These are phyloP conservation scores for Aspergillus campestris DNA, from an alignment of 495 filamentous ascomycete species.

Conservation along the genomic window DNA sequence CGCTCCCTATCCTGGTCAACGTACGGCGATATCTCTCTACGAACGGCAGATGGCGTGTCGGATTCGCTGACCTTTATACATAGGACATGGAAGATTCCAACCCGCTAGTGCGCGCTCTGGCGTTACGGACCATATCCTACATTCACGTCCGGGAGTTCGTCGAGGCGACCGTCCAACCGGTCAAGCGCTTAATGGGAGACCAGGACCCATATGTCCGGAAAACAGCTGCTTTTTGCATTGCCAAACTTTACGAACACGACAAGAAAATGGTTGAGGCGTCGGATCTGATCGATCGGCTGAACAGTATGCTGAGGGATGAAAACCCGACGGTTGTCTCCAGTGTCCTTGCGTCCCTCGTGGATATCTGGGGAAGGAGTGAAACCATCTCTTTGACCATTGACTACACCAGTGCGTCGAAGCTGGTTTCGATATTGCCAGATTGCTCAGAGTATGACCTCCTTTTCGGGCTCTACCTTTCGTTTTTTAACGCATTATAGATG, in stretches of 20 bases:
- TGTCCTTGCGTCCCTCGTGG: slow-evolving; percentile 84
- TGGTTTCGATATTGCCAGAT: slow-evolving; percentile 91
- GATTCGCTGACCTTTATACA: neutral
- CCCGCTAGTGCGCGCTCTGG: slow-evolving; percentile 86
- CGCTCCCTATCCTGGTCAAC: slow-evolving; percentile 75
- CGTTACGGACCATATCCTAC: slow-evolving; percentile 92
- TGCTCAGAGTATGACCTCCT: slow-evolving; percentile 76
- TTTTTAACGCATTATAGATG: slow-evolving; percentile 55
- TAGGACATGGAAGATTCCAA: slow-evolving; percentile 94
- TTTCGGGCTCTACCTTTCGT: neutral
- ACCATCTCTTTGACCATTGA: slow-evolving; percentile 97
- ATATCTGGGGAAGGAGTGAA: slow-evolving; percentile 98
- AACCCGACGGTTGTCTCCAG: slow-evolving; percentile 96
- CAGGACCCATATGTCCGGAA: slow-evolving; percentile 95
- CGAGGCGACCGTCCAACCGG: slow-evolving; percentile 74
- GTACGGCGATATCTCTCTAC: slow-evolving; percentile 39
- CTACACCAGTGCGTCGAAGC: slow-evolving; percentile 92
- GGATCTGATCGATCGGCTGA: slow-evolving; percentile 87
- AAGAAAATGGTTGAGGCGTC: slow-evolving; percentile 79
- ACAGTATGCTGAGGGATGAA: slow-evolving; percentile 83
- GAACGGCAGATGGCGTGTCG: neutral
- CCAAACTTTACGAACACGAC: slow-evolving; percentile 97
- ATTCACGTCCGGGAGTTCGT: slow-evolving; percentile 96
- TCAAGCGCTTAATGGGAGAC: slow-evolving; percentile 79
- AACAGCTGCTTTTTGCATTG: slow-evolving; percentile 92